Evolutionary conservation across 805 yeast species (phyloP).

Genomic region (Komagataella kurtzmanii): DNA sequence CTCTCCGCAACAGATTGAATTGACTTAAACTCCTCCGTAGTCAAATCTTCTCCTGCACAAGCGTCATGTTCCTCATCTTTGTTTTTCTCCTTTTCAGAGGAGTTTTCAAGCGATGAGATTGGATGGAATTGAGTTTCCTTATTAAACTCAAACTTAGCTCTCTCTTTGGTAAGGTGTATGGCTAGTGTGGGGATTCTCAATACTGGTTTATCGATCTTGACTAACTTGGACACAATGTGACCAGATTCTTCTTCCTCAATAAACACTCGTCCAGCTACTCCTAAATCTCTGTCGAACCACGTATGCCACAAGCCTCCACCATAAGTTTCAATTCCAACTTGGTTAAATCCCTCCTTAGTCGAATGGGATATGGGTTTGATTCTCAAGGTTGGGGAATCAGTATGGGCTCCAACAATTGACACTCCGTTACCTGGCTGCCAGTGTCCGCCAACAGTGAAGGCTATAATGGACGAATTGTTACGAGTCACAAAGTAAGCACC

Average conservation of each 20-base stretch:
- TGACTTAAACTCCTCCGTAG: slow-evolving; percentile 47
- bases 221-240: slow-evolving; percentile 46
- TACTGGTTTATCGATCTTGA: slow-evolving; percentile 73
- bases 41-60: slow-evolving; percentile 36
- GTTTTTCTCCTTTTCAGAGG: slow-evolving; percentile 5
- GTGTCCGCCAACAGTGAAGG: slow-evolving; percentile 66
- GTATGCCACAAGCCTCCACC: slow-evolving; percentile 97
- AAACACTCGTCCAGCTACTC: slow-evolving; percentile 85
- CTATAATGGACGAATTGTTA: slow-evolving; percentile 79
- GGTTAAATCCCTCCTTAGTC: slow-evolving; percentile 61
- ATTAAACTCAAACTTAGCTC: slow-evolving; percentile 73
- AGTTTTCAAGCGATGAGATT: slow-evolving; percentile 53
- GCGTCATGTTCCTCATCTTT: slow-evolving; percentile 5
- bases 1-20: slow-evolving; percentile 54
- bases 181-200: slow-evolving; percentile 91
- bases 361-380: slow-evolving; percentile 78
- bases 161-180: slow-evolving; percentile 75
- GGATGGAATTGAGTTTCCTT: slow-evolving; percentile 81
- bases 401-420: slow-evolving; percentile 90
- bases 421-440: slow-evolving; percentile 72
- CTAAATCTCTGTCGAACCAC: slow-evolving; percentile 92
- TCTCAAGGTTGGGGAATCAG: slow-evolving; percentile 85
- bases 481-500: slow-evolving; percentile 79
- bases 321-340: slow-evolving; percentile 86
- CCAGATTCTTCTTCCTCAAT: slow-evolving; percentile 35